Evolutionary conservation across 1,139 yeast genomes (phyloP).

Genomic region (Geotrichum reessii): DNA sequence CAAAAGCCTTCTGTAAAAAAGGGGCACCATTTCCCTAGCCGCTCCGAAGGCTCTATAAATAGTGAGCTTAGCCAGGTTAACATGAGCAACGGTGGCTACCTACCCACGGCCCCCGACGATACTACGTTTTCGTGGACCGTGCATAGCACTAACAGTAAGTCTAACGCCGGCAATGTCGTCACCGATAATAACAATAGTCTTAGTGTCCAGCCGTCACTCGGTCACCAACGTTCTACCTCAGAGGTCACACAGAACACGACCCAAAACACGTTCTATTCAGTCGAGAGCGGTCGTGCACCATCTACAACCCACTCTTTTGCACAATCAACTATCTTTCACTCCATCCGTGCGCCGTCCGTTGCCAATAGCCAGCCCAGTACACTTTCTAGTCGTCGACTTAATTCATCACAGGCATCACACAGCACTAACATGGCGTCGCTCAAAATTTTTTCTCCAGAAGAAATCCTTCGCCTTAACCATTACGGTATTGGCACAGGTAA

Average conservation of each 20-base stretch:
- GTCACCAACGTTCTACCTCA: neutral
- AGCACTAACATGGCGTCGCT: conserved; percentile 1
- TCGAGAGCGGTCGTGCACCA: conserved; percentile 1
- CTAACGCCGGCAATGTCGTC: neutral
- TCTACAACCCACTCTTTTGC: neutral
- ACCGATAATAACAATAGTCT: neutral
- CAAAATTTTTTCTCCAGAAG: conserved; percentile 5
- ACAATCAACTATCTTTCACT: conserved; percentile 2
- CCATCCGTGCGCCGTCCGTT: neutral
- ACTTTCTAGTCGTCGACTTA: neutral
- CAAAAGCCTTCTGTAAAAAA: neutral
- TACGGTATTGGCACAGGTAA: conserved; percentile 4
- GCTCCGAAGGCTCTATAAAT: neutral
- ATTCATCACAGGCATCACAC: neutral
- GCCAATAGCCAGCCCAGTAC: neutral
- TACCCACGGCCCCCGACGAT: neutral
- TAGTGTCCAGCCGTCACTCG: neutral
- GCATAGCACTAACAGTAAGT: neutral
- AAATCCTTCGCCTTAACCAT: conserved; percentile 1
- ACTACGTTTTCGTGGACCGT: neutral
- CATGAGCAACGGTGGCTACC: neutral
- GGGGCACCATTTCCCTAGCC: neutral
- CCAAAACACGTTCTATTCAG: neutral
- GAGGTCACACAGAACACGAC: neutral
- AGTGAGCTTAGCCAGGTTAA: neutral